Conservation (phyloP, 2,329 filamentous ascomycete species). For the Ceratocystis eucalypticola region DNA sequence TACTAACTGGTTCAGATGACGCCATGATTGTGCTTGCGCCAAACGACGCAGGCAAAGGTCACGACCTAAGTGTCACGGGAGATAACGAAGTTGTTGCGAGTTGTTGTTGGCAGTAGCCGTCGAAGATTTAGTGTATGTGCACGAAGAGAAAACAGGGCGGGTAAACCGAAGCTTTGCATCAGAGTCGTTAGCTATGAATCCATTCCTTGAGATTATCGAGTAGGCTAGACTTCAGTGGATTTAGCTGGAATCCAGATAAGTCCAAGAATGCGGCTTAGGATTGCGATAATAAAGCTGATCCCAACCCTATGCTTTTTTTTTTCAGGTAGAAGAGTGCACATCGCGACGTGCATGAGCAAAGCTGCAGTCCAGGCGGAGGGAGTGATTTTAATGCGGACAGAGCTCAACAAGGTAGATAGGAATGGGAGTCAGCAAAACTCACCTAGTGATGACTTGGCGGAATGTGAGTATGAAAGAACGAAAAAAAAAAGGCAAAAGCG, state of each 20-base stretch:
- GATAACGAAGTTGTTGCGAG: background rate
- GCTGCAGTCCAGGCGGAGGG: background rate
- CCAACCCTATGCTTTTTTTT: background rate
- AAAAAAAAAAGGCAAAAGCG: too few species aligned
- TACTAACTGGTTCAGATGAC: conserved; percentile 17
- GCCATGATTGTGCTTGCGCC: conserved; percentile 13
- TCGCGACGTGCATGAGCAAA: background rate
- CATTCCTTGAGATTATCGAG: background rate
- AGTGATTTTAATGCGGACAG: background rate
- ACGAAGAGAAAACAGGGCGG: background rate
- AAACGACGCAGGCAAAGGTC: background rate
- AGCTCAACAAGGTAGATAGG: background rate
- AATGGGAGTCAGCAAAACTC: background rate
- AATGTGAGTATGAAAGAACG: background rate
- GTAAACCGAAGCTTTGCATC: background rate
- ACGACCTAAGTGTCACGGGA: background rate
- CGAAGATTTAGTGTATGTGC: background rate
- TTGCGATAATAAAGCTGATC: background rate
- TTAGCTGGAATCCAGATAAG: background rate
- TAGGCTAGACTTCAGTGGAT: background rate
- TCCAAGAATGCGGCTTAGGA: background rate
- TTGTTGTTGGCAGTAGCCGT: background rate
- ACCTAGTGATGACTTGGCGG: background rate
- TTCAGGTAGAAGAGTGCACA: background rate
- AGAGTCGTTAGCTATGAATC: background rate